A percentile compares a stretch with the other conserved stretches of the same genome.
Conservation (phyloP, 129 eudicot species). For the Artemisia tridentata region DNA sequence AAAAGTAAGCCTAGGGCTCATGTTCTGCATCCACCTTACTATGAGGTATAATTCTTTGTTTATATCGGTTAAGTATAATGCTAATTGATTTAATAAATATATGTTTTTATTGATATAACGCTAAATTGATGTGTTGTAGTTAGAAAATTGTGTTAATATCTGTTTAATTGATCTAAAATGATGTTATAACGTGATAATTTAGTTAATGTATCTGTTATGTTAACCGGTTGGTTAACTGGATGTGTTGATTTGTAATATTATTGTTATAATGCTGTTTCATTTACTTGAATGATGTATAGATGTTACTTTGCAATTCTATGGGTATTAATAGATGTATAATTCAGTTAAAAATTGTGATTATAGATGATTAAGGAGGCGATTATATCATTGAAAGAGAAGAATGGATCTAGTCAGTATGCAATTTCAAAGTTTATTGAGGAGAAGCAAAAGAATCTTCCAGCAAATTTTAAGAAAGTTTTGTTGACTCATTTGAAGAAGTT, state of each 20-base stretch:
- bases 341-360: neutral
- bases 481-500: slow-evolving; percentile 52
- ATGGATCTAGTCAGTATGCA: slow-evolving; percentile 80
- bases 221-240: too few species aligned
- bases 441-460: slow-evolving; percentile 52
- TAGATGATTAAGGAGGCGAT: too few species aligned
- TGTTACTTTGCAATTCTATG: neutral
- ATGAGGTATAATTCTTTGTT: slow-evolving; percentile 61
- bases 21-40: slow-evolving; percentile 68
- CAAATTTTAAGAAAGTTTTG: slow-evolving; percentile 52
- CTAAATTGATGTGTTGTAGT: too few species aligned
- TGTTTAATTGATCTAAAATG: too few species aligned
- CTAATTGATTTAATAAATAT: too few species aligned
- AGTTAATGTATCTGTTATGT: too few species aligned
- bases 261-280: neutral
- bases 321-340: neutral
- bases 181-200: too few species aligned
- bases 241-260: neutral
- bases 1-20: slow-evolving; percentile 49
- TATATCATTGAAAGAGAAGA: slow-evolving; percentile 67
- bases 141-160: neutral
- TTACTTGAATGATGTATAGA: too few species aligned
- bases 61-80: too few species aligned
- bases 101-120: too few species aligned
- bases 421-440: slow-evolving; percentile 65